Evolutionary conservation across 495 filamentous ascomycete genomes (phyloP).

Genomic region (Penicillium cataractarum): DNA sequence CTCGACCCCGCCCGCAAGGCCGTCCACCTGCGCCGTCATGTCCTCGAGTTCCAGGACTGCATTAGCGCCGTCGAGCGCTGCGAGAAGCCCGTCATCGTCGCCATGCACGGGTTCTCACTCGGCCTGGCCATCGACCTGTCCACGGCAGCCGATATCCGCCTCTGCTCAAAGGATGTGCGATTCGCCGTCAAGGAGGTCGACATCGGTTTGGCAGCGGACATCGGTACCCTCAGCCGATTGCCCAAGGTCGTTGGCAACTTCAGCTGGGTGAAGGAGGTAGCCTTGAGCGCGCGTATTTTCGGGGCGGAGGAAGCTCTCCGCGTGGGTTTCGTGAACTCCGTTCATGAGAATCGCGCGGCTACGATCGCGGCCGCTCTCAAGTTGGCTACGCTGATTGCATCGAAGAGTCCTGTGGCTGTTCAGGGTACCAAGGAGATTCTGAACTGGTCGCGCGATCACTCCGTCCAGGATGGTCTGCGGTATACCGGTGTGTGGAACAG

Average conservation of each 20-base stretch:
- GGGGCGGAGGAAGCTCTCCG: conserved; percentile 74
- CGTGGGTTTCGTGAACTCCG: conserved; percentile 85
- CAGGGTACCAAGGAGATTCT: conserved; percentile 92
- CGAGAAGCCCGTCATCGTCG: conserved; percentile 88
- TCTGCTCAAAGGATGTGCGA: conserved; percentile 63
- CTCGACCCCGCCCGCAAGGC: conserved; percentile 72
- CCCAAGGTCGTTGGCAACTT: conserved; percentile 78
- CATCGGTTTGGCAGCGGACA: conserved; percentile 91
- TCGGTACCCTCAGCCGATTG: conserved; percentile 83
- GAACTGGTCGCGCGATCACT: conserved; percentile 81
- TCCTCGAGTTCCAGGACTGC: conserved; percentile 77
- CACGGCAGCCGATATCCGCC: conserved; percentile 76
- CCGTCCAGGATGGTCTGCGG: conserved; percentile 74
- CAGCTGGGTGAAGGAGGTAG: conserved; percentile 93
- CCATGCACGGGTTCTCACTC: conserved; percentile 78
- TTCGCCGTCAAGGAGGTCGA: conserved; percentile 94
- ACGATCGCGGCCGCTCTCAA: conserved; percentile 65
- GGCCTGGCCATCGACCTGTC: conserved; percentile 87
- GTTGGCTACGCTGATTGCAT: conserved; percentile 67
- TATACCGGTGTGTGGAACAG: conserved; percentile 90
- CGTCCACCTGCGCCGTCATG: conserved; percentile 62
- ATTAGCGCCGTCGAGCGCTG: conserved; percentile 79
- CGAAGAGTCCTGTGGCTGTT: conserved; percentile 89
- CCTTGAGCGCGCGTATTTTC: conserved; percentile 76
- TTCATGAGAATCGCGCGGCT: conserved; percentile 65